Percentiles rank a stretch among this genome's conserved stretches.
phyloP scores from a whole-genome alignment of 495 filamentous ascomycete genomes.

The Tuber melanosporum region DNA sequence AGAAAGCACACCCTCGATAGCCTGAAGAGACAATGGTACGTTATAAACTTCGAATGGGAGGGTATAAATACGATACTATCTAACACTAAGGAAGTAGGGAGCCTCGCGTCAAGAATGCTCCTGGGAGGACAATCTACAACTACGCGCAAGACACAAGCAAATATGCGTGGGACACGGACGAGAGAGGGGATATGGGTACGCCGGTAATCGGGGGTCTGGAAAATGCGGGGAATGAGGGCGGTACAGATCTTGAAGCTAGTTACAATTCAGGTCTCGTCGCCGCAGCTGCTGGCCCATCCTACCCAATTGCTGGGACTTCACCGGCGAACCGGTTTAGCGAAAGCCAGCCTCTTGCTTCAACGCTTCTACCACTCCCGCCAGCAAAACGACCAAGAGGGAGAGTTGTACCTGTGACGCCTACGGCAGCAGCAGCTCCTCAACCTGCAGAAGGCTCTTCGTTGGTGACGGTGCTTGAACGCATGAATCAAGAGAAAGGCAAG shows the following conservation, averaged over 20 bases:
- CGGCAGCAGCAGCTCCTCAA: not conserved
- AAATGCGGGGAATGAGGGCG: not conserved
- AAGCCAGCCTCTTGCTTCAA: not conserved
- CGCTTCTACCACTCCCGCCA: not conserved
- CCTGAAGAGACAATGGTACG: conserved; percentile 33
- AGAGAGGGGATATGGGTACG: not conserved
- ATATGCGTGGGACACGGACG: not conserved
- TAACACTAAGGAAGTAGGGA: conserved; percentile 17
- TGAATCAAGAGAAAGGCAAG: conserved; percentile 28
- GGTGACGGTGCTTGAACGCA: conserved; percentile 22
- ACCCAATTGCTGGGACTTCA: not conserved
- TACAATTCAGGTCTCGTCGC: not conserved
- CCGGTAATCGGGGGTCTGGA: not conserved
- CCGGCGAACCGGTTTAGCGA: not conserved
- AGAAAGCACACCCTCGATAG: conserved; percentile 22
- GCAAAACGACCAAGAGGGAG: not conserved
- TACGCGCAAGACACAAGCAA: not conserved
- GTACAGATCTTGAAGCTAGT: not conserved
- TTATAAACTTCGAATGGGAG: not conserved
- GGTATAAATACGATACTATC: not conserved
- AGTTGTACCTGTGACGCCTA: not conserved
- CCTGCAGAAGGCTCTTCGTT: conserved; percentile 8
- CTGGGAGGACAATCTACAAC: not conserved
- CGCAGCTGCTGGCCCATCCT: not conserved
- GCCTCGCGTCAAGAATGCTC: conserved; percentile 17